Evolutionary conservation across 768 basidiomycete genomes (phyloP), one percentile per base, ranked within the genome.

Genomic region (Agrocybe praecox): DNA sequence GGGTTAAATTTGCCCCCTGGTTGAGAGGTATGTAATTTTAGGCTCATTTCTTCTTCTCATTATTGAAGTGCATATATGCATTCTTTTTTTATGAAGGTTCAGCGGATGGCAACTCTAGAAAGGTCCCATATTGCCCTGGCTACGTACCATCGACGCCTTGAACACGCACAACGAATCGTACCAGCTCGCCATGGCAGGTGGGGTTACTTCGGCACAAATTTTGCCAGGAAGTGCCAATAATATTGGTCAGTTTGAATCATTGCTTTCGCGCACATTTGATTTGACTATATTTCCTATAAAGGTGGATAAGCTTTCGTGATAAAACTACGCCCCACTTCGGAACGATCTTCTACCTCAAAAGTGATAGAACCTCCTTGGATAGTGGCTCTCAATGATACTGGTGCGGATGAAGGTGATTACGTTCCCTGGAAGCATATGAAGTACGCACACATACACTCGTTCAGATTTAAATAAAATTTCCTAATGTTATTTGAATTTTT

Each of bases 251-350:
- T 55, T 17, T 15, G 26, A 1, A n/a, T 40, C 51, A 2, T 46
- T 14, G 40, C 18, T 23, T 17, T 24, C 1, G 22, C 54, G 9
- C 26, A 7, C n/a, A 1, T 36, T 21, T 18, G 2, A 21, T 17
- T 23, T 46, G 4, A 32, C 5, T 11, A 6, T 11, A 14, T 24
- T 47, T 14, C 11, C 23, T 47, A 42, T 14, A 40, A 3, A 87
- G 89, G 89, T 44, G 91, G 91, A 18, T 90, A 91, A 63, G 88
- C 89, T 0, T 92, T 90, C 66, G 74, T 85, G 2, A 89, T 93
- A 65, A 94, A 94, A 67, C 68, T 89, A 3, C 79, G 92, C 22
- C 76, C 78, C n/a, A 93, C 90, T 0, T 62, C 72, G 0, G 90
- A 90, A 65, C 80, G 85, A 17, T 87, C 88, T 0, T 80, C 87